These are phyloP conservation scores for Rhodotorula sp. DNA, from an alignment of 1,284 basidiomycete species.

Conservation along the genomic window DNA sequence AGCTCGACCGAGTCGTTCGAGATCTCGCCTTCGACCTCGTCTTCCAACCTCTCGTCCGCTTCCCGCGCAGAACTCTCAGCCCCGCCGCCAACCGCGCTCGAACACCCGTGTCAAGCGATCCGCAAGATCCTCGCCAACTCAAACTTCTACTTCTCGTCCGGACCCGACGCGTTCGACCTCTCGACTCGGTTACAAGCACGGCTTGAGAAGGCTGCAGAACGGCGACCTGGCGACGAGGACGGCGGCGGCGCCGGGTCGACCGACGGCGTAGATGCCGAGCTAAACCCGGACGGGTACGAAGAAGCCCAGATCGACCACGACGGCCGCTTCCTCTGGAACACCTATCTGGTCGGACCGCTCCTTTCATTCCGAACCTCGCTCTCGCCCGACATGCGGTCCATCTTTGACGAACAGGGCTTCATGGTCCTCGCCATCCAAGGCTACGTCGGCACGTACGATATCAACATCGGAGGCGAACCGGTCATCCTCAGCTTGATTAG, in stretches of 20 bases:
- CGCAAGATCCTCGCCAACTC: conserved; percentile 88
- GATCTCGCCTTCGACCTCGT: conserved; percentile 1
- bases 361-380: conserved; percentile 46
- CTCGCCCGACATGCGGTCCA: conserved; percentile 50
- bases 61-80: conserved; percentile 3
- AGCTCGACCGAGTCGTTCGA: conserved; percentile 3
- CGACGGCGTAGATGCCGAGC: conserved; percentile 58
- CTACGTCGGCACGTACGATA: conserved; percentile 70
- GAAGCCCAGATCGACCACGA: conserved; percentile 34
- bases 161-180: conserved; percentile 69
- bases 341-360: conserved; percentile 63
- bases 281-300: conserved; percentile 15
- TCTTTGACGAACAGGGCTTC: conserved; percentile 50
- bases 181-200: conserved; percentile 73
- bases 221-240: conserved; percentile 60
- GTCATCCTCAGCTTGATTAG: conserved; percentile 77
- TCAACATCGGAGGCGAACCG: conserved; percentile 58
- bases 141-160: conserved; percentile 87
- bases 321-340: conserved; percentile 45
- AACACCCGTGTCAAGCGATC: conserved; percentile 86
- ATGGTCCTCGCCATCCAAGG: conserved; percentile 86
- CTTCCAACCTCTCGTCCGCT: conserved; percentile 30
- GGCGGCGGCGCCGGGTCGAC: conserved; percentile 58
- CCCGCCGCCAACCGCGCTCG: conserved; percentile 57
- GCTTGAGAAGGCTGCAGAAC: conserved; percentile 53